Base-by-base conservation (phyloP, 495 filamentous ascomycete genomes). In the Endocarpon pusillum region DNA sequence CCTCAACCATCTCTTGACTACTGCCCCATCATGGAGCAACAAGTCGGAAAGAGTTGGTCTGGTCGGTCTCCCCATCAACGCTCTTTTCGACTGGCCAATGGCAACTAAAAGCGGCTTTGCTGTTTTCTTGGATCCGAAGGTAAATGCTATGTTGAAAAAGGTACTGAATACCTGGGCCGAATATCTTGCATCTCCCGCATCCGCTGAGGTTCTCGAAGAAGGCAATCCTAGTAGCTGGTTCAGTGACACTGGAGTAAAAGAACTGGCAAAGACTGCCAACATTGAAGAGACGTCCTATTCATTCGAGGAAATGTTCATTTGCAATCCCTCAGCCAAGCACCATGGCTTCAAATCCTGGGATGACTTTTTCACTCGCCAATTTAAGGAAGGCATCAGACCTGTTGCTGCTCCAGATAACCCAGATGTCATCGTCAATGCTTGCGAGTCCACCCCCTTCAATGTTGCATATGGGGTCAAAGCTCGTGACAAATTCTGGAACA, bases 41-140 rank as follows among this genome's bases (percentile, higher is more conserved):
- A 44, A 51, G 18, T 44, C 57, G 2, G 47, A 62, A 27, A 55
- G 64, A 0, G 65, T 71, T 0, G 73, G 71, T 4, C 61, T 80
- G 43, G 70, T 81, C 17, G 77, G 78, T 0, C 54, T 78, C 1
- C 78, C 78, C 2, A 69, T 81, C 49, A 66, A 64, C 32, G 75
- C 74, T 3, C 60, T 81, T 16, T 65, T 83, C 10, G 74, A 81
- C 45, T 81, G 77, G 59, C 72, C 73, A 3, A 80, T 81, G 73
- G 73, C 68, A 8, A 83, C 78, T 0, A 60, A 67, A 0, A 69
- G 62, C 32, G 78, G 78, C 0, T 69, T 70, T 37, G 71, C 73
- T 0, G 68, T 68, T 1, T 84, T 81, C 47, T 48, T 78, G 0
- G 64, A 75, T 34, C 65, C 67, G 0, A 68, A 78, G 3, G 71